Evolutionary conservation across 306 rosid species (phyloP), one percentile per base, ranked within the genome.

Genomic region (Dryas drummondii): DNA sequence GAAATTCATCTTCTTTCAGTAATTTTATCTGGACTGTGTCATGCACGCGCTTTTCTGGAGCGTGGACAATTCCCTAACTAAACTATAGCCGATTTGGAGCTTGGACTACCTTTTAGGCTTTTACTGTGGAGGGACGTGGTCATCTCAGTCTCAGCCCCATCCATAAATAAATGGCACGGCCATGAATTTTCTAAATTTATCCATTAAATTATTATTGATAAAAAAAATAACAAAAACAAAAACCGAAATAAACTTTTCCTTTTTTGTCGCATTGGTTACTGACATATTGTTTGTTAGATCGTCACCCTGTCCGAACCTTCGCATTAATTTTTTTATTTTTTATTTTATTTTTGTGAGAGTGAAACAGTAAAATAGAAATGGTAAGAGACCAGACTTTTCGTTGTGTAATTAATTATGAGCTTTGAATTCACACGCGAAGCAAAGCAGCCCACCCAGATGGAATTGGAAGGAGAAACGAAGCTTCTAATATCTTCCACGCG

Each of bases 401-500:
- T 9, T 1, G 27, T 10, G 4, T 50, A 9, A 50, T 17, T 70
- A 57, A 45, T 66, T 44, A 54, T 10, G 57, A 56, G 46, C 65
- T n/a, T 16, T 27, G 17, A 44, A 58, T 51, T 17, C 73, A 71
- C 82, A 79, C 74, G 68, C 79, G 51, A 17, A 32, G 37, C 37
- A 32, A 42, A 75, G 70, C 71, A 68, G 44, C 22, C 47, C 13
- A 54, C 65, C 61, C 75, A 2, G 48, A 49, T 45, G 60, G 58
- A 59, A 69, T 59, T 48, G 27, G 68, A 54, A 72, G 52, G 54
- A 66, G 45, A 4, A 71, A 32, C 7, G 45, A 67, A 48, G 69
- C 71, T 56, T 80, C 80, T 63, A 32, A 67, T 63, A 16, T 17
- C 46, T 77, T 69, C 44, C 57, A 71, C 68, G 71, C 72, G 57